phyloP scores from a whole-genome alignment of 345 rosid species.

The Odontarrhena argentea region DNA sequence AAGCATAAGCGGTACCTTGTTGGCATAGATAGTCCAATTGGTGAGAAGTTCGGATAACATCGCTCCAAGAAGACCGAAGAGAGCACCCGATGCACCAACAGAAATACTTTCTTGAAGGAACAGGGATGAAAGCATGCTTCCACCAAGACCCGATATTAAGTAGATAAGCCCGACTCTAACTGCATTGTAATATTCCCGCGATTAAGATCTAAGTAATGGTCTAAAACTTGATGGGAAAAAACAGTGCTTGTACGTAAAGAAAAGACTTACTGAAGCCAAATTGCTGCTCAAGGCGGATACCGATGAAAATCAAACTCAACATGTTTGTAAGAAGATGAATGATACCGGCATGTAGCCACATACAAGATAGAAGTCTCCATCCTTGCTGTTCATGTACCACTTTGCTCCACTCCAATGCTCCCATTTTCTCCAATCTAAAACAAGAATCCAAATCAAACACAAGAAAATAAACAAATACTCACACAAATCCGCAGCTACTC shows the following conservation, averaged over 20 bases:
- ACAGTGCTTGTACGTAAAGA: background rate
- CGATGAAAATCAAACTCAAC: slow-evolving; percentile 82
- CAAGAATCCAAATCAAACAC: slow-evolving; percentile 5
- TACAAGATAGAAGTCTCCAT: slow-evolving; percentile 83
- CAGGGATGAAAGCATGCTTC: slow-evolving; percentile 74
- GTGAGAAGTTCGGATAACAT: slow-evolving; percentile 94
- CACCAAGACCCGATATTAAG: slow-evolving; percentile 81
- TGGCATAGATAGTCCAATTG: slow-evolving; percentile 91
- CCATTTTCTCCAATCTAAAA: slow-evolving; percentile 82
- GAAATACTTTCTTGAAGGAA: slow-evolving; percentile 71
- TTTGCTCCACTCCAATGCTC: slow-evolving; percentile 71
- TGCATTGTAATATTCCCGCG: slow-evolving; percentile 33
- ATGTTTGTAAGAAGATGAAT: slow-evolving; percentile 86
- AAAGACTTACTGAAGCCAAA: slow-evolving; percentile 80
- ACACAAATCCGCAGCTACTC: background rate
- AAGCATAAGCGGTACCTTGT: slow-evolving; percentile 57
- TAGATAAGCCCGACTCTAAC: slow-evolving; percentile 78
- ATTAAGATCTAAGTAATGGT: slow-evolving; percentile 1
- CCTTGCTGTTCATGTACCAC: slow-evolving; percentile 78
- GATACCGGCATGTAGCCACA: slow-evolving; percentile 98
- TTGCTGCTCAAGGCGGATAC: slow-evolving; percentile 92
- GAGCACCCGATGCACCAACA: slow-evolving; percentile 99
- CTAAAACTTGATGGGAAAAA: background rate
- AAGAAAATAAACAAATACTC: background rate
- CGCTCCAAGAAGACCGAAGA: slow-evolving; percentile 96